Percentiles rank a stretch among this genome's conserved stretches.
These are phyloP conservation scores for Paspalum vaginatum DNA, from an alignment of 176 grass and related monocot genomes.

Conservation along the genomic window DNA sequence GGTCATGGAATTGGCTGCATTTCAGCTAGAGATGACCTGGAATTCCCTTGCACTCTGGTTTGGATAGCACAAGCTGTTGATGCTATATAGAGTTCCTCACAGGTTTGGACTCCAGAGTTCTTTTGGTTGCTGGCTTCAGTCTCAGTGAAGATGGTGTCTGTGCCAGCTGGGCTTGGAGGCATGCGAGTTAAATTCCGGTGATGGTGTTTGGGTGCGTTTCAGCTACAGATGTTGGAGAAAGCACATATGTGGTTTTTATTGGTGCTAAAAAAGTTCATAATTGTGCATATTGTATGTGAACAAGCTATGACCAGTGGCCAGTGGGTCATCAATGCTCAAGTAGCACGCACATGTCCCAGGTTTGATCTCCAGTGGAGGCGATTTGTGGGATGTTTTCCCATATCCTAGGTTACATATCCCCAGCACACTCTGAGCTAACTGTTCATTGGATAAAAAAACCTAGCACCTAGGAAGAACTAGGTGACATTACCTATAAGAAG, in stretches of 20 bases:
- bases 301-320: too few species aligned
- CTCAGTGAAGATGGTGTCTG: neutral
- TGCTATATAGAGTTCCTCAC: neutral
- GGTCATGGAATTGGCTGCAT: neutral
- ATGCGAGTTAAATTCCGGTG: neutral
- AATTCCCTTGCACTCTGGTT: slow-evolving; percentile 10
- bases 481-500: too few species aligned
- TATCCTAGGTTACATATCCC: too few species aligned
- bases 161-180: slow-evolving; percentile 1
- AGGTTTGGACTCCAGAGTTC: neutral
- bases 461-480: too few species aligned
- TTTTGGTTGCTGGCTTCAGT: neutral
- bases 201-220: neutral
- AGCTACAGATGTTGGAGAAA: neutral
- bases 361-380: too few species aligned
- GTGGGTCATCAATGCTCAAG: too few species aligned
- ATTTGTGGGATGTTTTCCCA: too few species aligned
- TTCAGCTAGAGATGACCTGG: neutral
- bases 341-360: too few species aligned
- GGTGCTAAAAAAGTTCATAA: neutral
- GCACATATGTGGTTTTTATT: neutral
- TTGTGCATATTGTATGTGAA: neutral
- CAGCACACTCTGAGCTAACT: too few species aligned
- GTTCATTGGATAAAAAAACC: too few species aligned
- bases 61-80: slow-evolving; percentile 9